Evolutionary conservation across 768 basidiomycete species (phyloP), one percentile per base, ranked within the genome.

Genomic region (Mycena capillaripes): DNA sequence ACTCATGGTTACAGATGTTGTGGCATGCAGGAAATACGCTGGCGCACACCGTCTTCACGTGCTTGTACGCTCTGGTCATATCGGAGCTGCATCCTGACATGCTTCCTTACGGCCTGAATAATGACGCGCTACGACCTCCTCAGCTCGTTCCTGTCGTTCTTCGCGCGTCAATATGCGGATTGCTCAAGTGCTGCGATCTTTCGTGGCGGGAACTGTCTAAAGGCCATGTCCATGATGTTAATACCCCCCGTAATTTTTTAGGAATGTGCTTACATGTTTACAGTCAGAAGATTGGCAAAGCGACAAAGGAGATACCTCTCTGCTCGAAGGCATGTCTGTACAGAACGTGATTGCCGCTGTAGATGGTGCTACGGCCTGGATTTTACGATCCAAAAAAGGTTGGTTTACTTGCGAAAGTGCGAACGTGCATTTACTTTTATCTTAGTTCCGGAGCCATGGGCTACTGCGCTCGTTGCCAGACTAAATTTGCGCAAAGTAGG

Each of bases 211-310:
- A 97, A 77, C 83, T 98, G 6, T 87, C 89, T n/a, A 91, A 90
- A 77, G 92, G 92, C 25, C 86, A 89, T 46, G 85, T 96, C 34
- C 85, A 91, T 67, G 97, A 98, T 83, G 96, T 96, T 76, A 76
- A 92, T 86, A 66, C 58, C 50, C 70, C 59, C 78, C 68, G 61
- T 27, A 74, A 25, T 56, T 55, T n/a, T n/a, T n/a, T n/a, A n/a
- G 55, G 52, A 61, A 74, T 36, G 58, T 46, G 70, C 38, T 63
- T 17, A 70, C 36, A 62, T 71, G 57, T 62, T 62, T 57, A 64
- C 74, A 96, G 95, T 85, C 89, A 71, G 95, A 96, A 85, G 95
- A 96, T 76, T 95, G 94, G 92, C 94, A 95, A 79, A 88, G 93
- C 68, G 96, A 98, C 73, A 97, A 96, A 82, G 93, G 91, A 76